phyloP scores from a whole-genome alignment of 73 alveolate genomes.

The Symbiodinium natans region DNA sequence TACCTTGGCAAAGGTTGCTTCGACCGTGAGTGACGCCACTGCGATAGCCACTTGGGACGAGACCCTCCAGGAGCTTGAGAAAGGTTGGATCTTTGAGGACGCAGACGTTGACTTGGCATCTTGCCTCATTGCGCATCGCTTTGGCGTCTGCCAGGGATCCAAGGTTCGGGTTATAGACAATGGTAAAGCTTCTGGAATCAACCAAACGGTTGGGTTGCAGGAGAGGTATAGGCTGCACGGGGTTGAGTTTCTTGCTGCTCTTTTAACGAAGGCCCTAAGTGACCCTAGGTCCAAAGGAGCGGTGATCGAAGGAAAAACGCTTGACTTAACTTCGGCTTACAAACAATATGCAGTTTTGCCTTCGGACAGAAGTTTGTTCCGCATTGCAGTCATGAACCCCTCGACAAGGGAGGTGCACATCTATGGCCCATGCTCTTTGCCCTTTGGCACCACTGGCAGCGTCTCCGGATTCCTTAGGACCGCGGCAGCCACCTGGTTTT shows the following conservation, averaged over 20 bases:
- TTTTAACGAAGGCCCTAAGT: not conserved
- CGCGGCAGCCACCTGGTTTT: not conserved
- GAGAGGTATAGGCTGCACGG: not conserved
- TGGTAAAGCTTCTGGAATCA: not conserved
- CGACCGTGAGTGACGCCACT: not conserved
- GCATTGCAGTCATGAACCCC: not conserved
- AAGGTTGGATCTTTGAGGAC: not conserved
- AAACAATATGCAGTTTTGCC: not conserved
- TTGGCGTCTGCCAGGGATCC: not conserved
- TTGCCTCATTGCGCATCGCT: not conserved
- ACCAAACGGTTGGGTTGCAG: not conserved
- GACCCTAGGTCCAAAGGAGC: not conserved
- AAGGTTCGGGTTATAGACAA: not conserved
- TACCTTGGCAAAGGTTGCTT: not conserved
- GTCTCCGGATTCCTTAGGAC: not conserved
- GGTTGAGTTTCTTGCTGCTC: not conserved
- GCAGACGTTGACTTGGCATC: not conserved
- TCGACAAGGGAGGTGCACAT: too few relatives aligned
- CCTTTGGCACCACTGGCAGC: slow-evolving; percentile 17
- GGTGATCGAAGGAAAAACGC: not conserved
- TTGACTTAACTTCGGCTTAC: not conserved
- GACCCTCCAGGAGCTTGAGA: not conserved
- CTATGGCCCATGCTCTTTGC: not conserved
- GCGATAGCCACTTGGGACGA: not conserved
- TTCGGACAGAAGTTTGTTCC: not conserved